Conservation (phyloP, 257 asterid genomes). For the Solanum sejunctum region DNA sequence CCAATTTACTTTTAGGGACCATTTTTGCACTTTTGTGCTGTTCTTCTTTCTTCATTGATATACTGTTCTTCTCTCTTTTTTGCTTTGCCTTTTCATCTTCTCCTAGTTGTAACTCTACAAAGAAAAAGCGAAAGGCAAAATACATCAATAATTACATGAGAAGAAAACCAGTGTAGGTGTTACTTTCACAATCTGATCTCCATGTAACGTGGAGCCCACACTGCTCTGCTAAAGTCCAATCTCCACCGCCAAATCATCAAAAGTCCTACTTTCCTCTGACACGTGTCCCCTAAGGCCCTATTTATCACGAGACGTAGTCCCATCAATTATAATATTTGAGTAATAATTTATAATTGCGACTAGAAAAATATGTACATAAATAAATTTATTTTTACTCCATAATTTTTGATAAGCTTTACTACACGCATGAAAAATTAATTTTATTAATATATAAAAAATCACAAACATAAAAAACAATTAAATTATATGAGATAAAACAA, state of each 20-base stretch:
- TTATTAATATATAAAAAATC: too few relatives aligned
- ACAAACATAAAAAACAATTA: too few relatives aligned
- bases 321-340: too few relatives aligned
- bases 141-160: too few relatives aligned
- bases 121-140: background rate
- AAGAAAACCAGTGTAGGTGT: background rate
- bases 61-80: background rate
- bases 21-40: background rate
- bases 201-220: conserved; percentile 1
- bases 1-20: background rate
- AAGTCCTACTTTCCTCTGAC: background rate
- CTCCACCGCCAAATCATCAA: conserved; percentile 14
- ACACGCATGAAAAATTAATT: too few relatives aligned
- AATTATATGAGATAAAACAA: background rate
- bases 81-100: background rate
- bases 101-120: background rate
- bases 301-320: background rate
- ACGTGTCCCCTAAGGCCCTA: conserved; percentile 2
- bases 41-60: background rate
- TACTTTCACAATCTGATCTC: background rate
- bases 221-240: background rate
- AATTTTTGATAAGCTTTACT: background rate
- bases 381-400: background rate
- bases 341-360: too few relatives aligned
- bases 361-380: too few relatives aligned